A percentile compares a stretch with the other conserved stretches of the same genome.
These are phyloP conservation scores for Phytophthora tentaculata DNA, from an alignment of 352 stramenopile species.

Conservation along the genomic window DNA sequence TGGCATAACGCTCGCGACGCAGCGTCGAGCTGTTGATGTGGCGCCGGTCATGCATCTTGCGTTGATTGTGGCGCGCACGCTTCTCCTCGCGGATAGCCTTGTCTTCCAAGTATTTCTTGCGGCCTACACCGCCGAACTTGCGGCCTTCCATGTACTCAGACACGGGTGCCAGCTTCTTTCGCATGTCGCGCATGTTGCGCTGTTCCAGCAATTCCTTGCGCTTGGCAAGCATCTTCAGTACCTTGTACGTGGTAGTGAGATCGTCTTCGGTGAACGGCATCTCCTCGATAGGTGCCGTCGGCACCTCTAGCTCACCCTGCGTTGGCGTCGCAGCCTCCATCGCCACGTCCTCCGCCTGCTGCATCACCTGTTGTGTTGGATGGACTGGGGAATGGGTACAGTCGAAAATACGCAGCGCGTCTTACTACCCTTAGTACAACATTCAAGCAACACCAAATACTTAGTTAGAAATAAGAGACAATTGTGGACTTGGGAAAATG, in stretches of 20 bases:
- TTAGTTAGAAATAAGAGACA: too few species aligned
- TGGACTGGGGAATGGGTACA: not conserved
- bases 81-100: conserved; percentile 89
- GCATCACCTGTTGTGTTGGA: conserved; percentile 20
- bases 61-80: conserved; percentile 80
- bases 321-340: conserved; percentile 26
- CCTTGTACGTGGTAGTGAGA: conserved; percentile 62
- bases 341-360: conserved; percentile 43
- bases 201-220: conserved; percentile 69
- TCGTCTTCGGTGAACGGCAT: conserved; percentile 83
- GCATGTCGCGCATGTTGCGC: conserved; percentile 75
- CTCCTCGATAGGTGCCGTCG: conserved; percentile 31
- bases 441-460: too few species aligned
- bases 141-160: conserved; percentile 81
- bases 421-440: too few species aligned
- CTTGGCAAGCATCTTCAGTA: conserved; percentile 61
- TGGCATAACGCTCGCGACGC: conserved; percentile 90
- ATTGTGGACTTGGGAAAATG: too few species aligned
- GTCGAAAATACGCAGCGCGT: too few species aligned
- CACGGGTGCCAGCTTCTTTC: conserved; percentile 82
- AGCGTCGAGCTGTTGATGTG: conserved; percentile 94
- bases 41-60: conserved; percentile 92
- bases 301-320: conserved; percentile 6
- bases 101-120: conserved; percentile 90
- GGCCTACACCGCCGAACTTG: conserved; percentile 83